phyloP scores from a whole-genome alignment of 73 alveolate species.

The Paramecium sonneborni region DNA sequence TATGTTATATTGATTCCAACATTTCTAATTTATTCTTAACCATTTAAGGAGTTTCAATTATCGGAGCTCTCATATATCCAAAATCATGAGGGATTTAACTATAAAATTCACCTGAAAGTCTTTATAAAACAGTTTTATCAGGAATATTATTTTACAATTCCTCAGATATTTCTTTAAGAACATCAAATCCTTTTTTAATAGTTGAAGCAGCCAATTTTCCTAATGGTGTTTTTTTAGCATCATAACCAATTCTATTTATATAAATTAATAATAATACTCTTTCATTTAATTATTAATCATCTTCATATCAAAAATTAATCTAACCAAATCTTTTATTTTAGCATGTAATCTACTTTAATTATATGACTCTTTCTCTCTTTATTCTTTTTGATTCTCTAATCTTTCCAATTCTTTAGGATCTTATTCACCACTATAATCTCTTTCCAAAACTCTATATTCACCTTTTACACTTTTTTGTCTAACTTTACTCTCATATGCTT shows the following conservation, averaged over 20 bases:
- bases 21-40: slow-evolving; percentile 87
- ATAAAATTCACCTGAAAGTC: slow-evolving; percentile 84
- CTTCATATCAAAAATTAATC: slow-evolving; percentile 75
- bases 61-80: slow-evolving; percentile 77
- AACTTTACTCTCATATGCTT: slow-evolving; percentile 25
- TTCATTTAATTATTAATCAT: slow-evolving; percentile 71
- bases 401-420: not conserved
- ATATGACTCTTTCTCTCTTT: slow-evolving; percentile 1
- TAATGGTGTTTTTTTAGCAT: slow-evolving; percentile 84
- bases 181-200: slow-evolving; percentile 71
- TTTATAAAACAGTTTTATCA: slow-evolving; percentile 60
- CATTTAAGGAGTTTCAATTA: slow-evolving; percentile 77
- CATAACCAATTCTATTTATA: slow-evolving; percentile 81
- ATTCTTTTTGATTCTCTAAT: slow-evolving; percentile 2
- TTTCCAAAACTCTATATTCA: slow-evolving; percentile 59
- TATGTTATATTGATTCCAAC: slow-evolving; percentile 79
- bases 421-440: slow-evolving; percentile 49
- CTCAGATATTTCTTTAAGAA: slow-evolving; percentile 77
- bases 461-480: slow-evolving; percentile 48
- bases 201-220: slow-evolving; percentile 81
- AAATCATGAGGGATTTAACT: slow-evolving; percentile 96
- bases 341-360: slow-evolving; percentile 20
- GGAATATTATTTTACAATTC: slow-evolving; percentile 65
- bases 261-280: not conserved
- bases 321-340: slow-evolving; percentile 61